Base-by-base conservation (phyloP, 192 early-diverging fungal species). In the Coemansia sp. region DNA sequence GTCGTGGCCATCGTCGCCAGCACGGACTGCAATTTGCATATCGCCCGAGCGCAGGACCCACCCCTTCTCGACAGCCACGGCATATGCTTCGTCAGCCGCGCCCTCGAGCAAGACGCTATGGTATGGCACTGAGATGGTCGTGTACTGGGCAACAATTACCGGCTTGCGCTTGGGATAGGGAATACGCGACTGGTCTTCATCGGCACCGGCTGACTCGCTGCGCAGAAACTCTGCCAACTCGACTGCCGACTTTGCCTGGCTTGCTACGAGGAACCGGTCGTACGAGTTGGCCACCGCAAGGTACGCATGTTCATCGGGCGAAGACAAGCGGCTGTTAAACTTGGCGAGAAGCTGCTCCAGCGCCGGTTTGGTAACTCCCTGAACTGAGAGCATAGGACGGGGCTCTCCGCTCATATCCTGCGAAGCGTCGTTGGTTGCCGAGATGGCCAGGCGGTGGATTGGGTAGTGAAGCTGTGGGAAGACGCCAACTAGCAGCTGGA, bases 101-200 rank as follows among this genome's bases (percentile, higher is more conserved):
- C 33, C 8, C 16, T 64, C 36, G 6, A 69, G 67, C 11, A 76
- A 57, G 9, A 11, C 14, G 59, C 73, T 70, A 28, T 82, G 79
- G 87, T 95, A 98, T n/a, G 96, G 94, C 43, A 86, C 92, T 25
- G 92, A 87, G 47, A 95, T 92, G 26, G 91, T 88, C 60, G 96
- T 82, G 81, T 93, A 96, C 53, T 90, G 86, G 13, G 88, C 86
- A 6, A 84, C 83, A 45, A 95, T 89, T 70, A 89, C 87, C 61
- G 93, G 84, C 59, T 92, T 93, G 68, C 93, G 88, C 75, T 93
- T 86, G 36, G 85, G 87, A 73, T 83, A 86, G 14, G 93, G 92
- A 25, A 95, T 76, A 53, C 88, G 87, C 35, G 87, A 87, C 74
- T 95, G 93, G 31, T 80, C 66, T 8, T 65, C 52, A 16, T 59